These are phyloP conservation scores for Globisporangium irregulare DNA, from an alignment of 352 stramenopile genomes.

Conservation along the genomic window DNA sequence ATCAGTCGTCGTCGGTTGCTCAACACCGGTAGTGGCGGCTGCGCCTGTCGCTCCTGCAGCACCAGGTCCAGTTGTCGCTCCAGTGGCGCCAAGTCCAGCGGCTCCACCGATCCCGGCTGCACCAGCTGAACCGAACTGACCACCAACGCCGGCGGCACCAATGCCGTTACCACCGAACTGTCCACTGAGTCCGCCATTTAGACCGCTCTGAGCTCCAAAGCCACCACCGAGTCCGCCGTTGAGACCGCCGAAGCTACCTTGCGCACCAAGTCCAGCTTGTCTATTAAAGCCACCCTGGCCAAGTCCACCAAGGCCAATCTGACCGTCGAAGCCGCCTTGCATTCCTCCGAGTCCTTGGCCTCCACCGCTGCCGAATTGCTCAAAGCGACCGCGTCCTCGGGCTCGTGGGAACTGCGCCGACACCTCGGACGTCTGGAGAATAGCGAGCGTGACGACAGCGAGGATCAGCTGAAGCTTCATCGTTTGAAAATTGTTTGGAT, in stretches of 20 bases:
- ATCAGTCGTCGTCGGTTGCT: neutral
- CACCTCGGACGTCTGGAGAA: neutral
- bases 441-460: neutral
- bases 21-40: neutral
- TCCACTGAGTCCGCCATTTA: neutral
- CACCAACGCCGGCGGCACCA: neutral
- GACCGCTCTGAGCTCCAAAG: neutral
- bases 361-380: neutral
- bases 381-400: neutral
- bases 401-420: neutral
- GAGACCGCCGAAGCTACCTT: too few relatives aligned
- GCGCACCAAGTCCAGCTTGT: too few relatives aligned
- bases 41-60: neutral
- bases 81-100: neutral
- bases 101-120: neutral
- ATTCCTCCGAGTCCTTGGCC: neutral
- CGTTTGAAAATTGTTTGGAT: neutral
- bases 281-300: too few relatives aligned
- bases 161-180: neutral
- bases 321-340: neutral
- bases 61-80: neutral
- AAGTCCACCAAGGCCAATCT: neutral
- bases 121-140: neutral
- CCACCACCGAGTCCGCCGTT: neutral
- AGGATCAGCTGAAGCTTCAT: conserved; percentile 3